Base-by-base conservation (phyloP, 352 stramenopile species). In the Globisporangium rhizosaccharum region DNA sequence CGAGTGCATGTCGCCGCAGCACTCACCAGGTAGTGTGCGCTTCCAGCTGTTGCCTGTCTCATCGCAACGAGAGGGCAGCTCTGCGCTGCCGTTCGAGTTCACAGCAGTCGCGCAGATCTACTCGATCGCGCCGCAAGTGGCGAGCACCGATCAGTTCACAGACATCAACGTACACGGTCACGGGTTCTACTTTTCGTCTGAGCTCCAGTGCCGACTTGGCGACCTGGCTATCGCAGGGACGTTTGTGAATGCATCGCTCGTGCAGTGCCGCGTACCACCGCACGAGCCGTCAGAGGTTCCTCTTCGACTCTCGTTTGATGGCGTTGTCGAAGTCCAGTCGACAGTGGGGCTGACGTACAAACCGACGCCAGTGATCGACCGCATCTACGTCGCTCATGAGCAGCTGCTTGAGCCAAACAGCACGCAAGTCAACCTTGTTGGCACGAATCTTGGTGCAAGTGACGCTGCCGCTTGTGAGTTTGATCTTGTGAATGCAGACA, bases 211-310 rank as follows among this genome's bases (percentile, higher is more conserved):
- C 48, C 44, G 20, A 18, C 11, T 49, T 6, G 44, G n/a, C 5
- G 20, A 49, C n/a, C 3, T 18, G 17, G 15, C 2, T 0, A 8
- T 25, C 17, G 17, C 44, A 15, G 44, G 17, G 44, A 49, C n/a
- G 44, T 49, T 30, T 56, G 63, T 83, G 12, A 82, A 83, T 20
- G 28, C 61, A 6, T 75, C 69, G 3, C 57, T 80, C 36, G 53
- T 82, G 26, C 71, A 53, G 10, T 85, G 73, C 42, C 67, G 57
- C 30, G 68, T 70, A 1, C 71, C 76, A 11, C 52, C 61, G n/a
- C 66, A 66, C 56, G 49, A 36, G 7, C 48, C 67, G 17, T 65
- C 63, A 25, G 61, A 54, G 28, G 45, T 75, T n/a, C 57, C 67
- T 15, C 28, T 83, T 26, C 44, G 57, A 20, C 54, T 83, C 12